Evolutionary conservation across 345 rosid genomes (phyloP).

Genomic region (Viola odorata): DNA sequence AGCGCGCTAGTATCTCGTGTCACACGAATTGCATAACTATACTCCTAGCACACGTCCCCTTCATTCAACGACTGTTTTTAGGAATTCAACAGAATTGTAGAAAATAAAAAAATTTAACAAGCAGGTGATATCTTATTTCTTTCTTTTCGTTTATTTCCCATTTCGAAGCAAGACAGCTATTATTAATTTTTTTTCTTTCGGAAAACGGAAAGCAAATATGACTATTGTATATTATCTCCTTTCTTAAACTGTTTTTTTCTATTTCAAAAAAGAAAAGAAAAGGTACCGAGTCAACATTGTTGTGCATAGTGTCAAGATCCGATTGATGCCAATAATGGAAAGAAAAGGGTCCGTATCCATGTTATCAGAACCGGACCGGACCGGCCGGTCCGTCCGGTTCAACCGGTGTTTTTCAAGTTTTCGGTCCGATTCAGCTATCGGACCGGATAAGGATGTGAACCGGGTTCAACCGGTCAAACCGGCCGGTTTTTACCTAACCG

Average conservation of each 20-base stretch:
- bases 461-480: no score
- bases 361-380: no score
- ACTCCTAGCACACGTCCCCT: no score
- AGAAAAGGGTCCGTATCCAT: not conserved
- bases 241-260: not conserved
- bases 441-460: no score
- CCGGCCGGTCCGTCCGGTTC: no score
- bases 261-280: not conserved
- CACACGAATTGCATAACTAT: no score
- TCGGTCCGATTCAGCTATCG: no score
- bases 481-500: no score
- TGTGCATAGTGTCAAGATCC: not conserved
- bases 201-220: not conserved
- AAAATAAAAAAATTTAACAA: not conserved
- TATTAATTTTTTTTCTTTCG: not conserved
- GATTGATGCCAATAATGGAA: not conserved
- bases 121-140: not conserved
- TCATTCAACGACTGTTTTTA: no score
- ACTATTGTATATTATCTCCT: not conserved
- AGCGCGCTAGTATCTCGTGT: no score
- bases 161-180: not conserved
- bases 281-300: conserved; percentile 12
- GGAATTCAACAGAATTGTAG: not conserved
- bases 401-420: no score
- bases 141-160: not conserved